Percentiles rank a stretch among this genome's conserved stretches.
Evolutionary conservation across 1,284 basidiomycete genomes (phyloP).

Genomic region (Cryptococcus jaspeensis): DNA sequence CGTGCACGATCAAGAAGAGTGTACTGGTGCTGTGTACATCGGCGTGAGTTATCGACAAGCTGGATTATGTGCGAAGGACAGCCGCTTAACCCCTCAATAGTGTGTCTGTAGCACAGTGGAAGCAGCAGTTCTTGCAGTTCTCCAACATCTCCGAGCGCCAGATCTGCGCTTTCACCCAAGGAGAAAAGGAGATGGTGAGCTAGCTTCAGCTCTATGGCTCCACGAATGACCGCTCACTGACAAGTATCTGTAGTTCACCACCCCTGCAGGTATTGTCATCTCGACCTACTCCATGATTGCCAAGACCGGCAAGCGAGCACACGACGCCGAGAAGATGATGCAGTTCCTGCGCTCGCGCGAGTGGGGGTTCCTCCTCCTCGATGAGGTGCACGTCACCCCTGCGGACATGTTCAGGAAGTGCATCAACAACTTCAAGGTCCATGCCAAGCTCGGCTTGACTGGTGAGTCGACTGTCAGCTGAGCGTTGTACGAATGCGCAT

Average conservation of each 20-base stretch:
- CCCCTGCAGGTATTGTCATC: conserved; percentile 82
- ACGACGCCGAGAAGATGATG: conserved; percentile 99
- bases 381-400: conserved; percentile 96
- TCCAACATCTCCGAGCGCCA: conserved; percentile 93
- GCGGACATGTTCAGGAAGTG: conserved; percentile 96
- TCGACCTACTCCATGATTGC: conserved; percentile 99
- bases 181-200: conserved; percentile 88
- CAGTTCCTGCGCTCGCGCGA: conserved; percentile 90
- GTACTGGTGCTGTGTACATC: conserved; percentile 97
- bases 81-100: conserved; percentile 55
- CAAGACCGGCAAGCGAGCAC: conserved; percentile 90
- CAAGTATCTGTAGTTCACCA: conserved; percentile 64
- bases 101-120: conserved; percentile 98
- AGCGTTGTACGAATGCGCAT: not conserved
- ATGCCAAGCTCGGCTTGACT: conserved; percentile 92
- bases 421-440: conserved; percentile 94
- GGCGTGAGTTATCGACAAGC: conserved; percentile 61
- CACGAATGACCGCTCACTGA: no score
- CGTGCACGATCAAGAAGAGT: conserved; percentile 98
- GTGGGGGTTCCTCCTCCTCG: conserved; percentile 93
- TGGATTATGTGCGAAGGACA: not conserved
- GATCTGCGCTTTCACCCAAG: conserved; percentile 92
- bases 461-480: conserved; percentile 56
- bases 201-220: not conserved
- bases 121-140: conserved; percentile 94